Evolutionary conservation across 345 rosid genomes (phyloP), one percentile per base, ranked within the genome.

Genomic region (Cardamine occulta): DNA sequence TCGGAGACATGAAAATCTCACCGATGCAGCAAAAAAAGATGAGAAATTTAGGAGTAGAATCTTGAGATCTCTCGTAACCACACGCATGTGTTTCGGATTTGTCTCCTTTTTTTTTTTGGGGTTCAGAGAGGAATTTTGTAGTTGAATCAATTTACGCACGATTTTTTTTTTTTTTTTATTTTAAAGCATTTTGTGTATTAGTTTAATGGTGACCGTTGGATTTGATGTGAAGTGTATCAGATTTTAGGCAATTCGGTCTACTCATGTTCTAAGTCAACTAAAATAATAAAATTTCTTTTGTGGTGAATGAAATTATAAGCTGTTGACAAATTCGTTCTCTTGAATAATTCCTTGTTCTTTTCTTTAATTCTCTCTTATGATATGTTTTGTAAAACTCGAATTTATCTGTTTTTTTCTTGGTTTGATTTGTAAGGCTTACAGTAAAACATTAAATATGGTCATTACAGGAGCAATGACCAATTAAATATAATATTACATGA

Each of bases 41-140:
- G 42, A 56, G 48, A 45, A 35, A 45, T 56, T 8, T 5, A 66
- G 45, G 35, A 29, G 56, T n/a, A 21, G 40, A 69, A 76, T 54
- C 53, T 63, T 61, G 51, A 74, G 78, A 74, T 74, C 72, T 74
- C 39, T 68, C 19, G 49, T 17, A 40, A 29, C 56, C 48, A 61
- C 64, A 62, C 61, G 75, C 75, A 62, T 68, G 73, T 76, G 80
- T 76, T 52, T 76, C 63, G 47, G 69, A 39, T 4, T 68, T 65
- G 39, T 74, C 28, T n/a, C n/a, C n/a, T n/a, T 3, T 31, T 66
- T 7, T 8, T 60, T 55, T 60, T 66, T 59, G 51, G 21, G 47
- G 62, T 67, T 75, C 68, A 17, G 13, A 68, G 69, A 61, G 26
- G 70, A 68, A 35, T 68, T 76, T 68, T 59, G 57, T 68, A 23